Base-by-base conservation (phyloP, 331 rosid genomes). In the Stylosanthes scabra region DNA sequence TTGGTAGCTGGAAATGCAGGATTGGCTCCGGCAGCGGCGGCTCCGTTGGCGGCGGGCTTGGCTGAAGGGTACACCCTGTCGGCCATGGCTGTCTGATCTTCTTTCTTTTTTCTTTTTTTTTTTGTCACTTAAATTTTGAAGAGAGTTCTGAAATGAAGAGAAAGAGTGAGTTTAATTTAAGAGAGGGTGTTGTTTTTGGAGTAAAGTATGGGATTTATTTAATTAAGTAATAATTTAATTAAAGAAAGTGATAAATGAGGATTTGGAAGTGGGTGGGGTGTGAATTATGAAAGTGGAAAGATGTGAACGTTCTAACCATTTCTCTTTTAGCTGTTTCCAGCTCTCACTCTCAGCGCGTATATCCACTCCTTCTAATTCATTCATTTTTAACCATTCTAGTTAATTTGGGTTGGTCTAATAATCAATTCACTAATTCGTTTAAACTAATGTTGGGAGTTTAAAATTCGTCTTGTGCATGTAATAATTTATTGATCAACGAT, bases 41-140 rank as follows among this genome's bases (percentile, higher is more conserved):
- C 65, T 61, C 63, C 66, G 65, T 68, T 6, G 27, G 82, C 5
- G 27, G 72, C 27, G 25, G 90, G 90, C 70, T 86, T 90, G 34
- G 87, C 81, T 0, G 93, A 49, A 9, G 96, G 96, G 68, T 90
- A 85, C n/a, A 92, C 87, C 58, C 91, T 85, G 60, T 93, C 97
- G 7, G 97, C 42, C 98, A 93, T 93, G 68, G 71, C 39, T 44
- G 34, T 59, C 28, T 9, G 15, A 37, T 25, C 37, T 50, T 49
- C 7, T 13, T 49, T 50, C 1, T 46, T 9, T 11, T 44, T 9
- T 9, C n/a, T 2, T 9, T 2, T 45, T 42, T 42, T 42, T 42
- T 42, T 42, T 2, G 7, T 42, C 7, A 7, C 46, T 42, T 7
- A 42, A 42, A 7, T 42, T 42, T 42, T 7, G 6, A 34, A 34